phyloP scores from a whole-genome alignment of 1,284 basidiomycete species.

The Ustilago esculenta region DNA sequence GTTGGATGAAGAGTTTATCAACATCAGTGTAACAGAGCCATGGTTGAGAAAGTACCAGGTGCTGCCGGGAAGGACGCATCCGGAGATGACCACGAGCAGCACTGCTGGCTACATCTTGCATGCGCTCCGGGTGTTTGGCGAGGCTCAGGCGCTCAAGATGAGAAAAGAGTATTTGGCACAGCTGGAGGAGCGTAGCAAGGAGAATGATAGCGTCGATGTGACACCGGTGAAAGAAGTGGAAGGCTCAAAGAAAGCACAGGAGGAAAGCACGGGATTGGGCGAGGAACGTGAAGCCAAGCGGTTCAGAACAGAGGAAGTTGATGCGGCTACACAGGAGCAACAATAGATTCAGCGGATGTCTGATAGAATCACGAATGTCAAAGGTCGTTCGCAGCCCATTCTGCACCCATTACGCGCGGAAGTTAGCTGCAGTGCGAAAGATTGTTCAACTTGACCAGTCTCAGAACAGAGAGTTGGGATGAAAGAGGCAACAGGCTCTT shows the following conservation, averaged over 20 bases:
- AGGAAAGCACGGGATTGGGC: conserved; percentile 4
- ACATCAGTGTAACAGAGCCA: conserved; percentile 83
- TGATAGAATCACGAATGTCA: too few species aligned
- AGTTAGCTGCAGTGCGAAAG: too few species aligned
- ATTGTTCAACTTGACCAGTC: too few species aligned
- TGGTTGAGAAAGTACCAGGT: conserved; percentile 93
- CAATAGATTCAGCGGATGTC: too few species aligned
- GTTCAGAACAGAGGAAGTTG: conserved; percentile 8
- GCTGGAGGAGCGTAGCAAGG: not conserved
- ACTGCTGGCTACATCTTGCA: conserved; percentile 89
- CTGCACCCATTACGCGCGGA: too few species aligned
- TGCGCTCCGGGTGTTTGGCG: conserved; percentile 76
- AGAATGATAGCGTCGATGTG: not conserved
- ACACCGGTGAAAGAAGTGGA: not conserved
- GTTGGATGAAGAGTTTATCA: conserved; percentile 76
- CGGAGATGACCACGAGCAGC: conserved; percentile 89
- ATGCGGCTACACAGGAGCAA: conserved; percentile 1
- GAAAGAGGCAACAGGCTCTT: too few species aligned
- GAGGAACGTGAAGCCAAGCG: conserved; percentile 25
- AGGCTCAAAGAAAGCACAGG: conserved; percentile 5
- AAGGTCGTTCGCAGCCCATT: too few species aligned
- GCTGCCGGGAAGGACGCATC: conserved; percentile 93
- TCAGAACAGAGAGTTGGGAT: too few species aligned
- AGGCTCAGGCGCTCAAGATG: conserved; percentile 36
- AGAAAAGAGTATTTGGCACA: conserved; percentile 13